Evolutionary conservation across 495 filamentous ascomycete species (phyloP).

Genomic region (Trichoderma virens): DNA sequence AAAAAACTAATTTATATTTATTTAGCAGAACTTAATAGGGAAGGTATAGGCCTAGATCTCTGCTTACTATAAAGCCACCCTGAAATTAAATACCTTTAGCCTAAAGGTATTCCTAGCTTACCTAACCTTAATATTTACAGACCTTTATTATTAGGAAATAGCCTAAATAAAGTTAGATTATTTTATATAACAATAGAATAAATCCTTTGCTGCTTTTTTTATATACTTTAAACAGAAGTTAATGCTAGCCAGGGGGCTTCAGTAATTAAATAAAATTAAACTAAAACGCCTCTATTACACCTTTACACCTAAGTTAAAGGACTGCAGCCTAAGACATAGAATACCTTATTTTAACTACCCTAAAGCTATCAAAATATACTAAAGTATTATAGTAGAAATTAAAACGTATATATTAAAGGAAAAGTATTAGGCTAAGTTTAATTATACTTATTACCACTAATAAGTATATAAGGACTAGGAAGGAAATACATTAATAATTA

Average conservation of each 20-base stretch:
- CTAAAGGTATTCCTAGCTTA: neutral
- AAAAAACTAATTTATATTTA: neutral
- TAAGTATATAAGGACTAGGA: neutral
- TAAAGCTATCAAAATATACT: neutral
- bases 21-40: neutral
- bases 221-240: neutral
- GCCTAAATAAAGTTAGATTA: neutral
- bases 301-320: neutral
- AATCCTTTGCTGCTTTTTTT: neutral
- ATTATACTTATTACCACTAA: neutral
- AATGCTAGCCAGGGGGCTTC: neutral
- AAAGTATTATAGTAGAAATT: neutral
- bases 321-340: neutral
- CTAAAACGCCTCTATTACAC: neutral
- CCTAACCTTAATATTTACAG: neutral
- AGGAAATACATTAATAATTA: too few species aligned
- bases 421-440: neutral
- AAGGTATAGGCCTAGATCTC: neutral
- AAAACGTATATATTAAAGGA: neutral
- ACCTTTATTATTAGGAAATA: neutral
- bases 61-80: neutral
- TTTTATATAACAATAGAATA: neutral
- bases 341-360: neutral
- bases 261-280: neutral
- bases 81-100: neutral